A percentile compares a stretch with the other conserved stretches of the same genome.
Conservation (phyloP, 2,329 filamentous ascomycete genomes). For the Penicillium glabrum region DNA sequence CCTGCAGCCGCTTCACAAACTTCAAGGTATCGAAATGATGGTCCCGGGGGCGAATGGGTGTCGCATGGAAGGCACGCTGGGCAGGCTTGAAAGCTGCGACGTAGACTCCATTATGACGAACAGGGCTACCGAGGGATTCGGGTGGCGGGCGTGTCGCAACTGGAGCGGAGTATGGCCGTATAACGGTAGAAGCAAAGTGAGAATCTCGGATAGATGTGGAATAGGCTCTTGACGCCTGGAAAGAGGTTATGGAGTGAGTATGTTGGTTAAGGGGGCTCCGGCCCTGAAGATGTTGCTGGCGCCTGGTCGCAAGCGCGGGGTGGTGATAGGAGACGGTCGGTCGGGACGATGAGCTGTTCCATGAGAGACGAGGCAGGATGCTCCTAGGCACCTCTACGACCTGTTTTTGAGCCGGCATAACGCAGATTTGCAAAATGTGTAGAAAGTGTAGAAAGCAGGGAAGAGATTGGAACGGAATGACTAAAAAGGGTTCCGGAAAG, state of each 20-base stretch:
- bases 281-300: constrained; percentile 22
- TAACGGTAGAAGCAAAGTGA: constrained; percentile 17
- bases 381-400: constrained; percentile 46
- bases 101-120: constrained; percentile 50
- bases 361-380: constrained; percentile 43
- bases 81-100: constrained; percentile 45
- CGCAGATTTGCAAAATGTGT: constrained; percentile 1
- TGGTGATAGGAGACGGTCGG: constrained; percentile 30
- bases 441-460: not conserved
- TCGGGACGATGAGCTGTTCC: constrained; percentile 39
- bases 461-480: constrained; percentile 10
- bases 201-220: constrained; percentile 15
- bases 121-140: constrained; percentile 29
- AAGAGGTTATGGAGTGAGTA: constrained; percentile 14
- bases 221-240: constrained; percentile 14
- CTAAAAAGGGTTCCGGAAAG: constrained; percentile 12
- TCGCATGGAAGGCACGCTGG: constrained; percentile 62
- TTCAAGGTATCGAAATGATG: constrained; percentile 99
- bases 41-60: constrained; percentile 63
- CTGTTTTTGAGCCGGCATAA: constrained; percentile 43
- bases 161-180: constrained; percentile 19
- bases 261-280: constrained; percentile 24
- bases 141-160: constrained; percentile 12
- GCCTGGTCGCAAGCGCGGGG: constrained; percentile 23
- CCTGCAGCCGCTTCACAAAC: constrained; percentile 86